phyloP scores from a whole-genome alignment of 306 rosid genomes.

The Boehmeria nivea region DNA sequence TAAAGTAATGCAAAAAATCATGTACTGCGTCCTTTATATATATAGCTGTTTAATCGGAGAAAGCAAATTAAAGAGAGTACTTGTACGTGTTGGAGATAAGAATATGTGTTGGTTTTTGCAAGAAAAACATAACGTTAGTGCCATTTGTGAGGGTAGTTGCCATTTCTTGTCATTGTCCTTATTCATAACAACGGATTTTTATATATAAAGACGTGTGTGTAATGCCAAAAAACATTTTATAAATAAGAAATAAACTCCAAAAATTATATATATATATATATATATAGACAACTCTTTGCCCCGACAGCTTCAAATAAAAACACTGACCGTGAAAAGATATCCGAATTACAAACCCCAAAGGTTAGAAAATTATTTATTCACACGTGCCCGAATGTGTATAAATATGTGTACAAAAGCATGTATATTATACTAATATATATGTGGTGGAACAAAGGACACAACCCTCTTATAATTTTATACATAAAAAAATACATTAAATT shows the following conservation, averaged over 20 bases:
- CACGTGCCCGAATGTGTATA: neutral
- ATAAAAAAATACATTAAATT: neutral
- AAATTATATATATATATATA: neutral
- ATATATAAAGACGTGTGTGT: neutral
- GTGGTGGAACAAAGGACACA: slow-evolving; percentile 2
- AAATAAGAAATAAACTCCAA: neutral
- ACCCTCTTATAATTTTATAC: neutral
- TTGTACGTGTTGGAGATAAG: slow-evolving; percentile 2
- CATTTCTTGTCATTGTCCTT: slow-evolving; percentile 9
- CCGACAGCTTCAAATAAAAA: slow-evolving; percentile 2
- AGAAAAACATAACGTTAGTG: neutral
- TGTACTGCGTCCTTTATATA: too few relatives aligned
- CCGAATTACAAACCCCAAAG: neutral
- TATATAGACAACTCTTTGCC: neutral
- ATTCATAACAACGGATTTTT: neutral
- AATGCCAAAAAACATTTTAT: slow-evolving; percentile 1
- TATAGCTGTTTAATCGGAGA: neutral
- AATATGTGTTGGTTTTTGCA: neutral
- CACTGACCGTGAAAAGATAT: neutral
- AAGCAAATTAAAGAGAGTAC: neutral
- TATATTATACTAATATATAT: neutral
- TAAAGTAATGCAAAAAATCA: too few relatives aligned
- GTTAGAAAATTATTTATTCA: neutral
- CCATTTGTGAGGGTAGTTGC: slow-evolving; percentile 10
- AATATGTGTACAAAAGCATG: neutral